A percentile compares a stretch with the other conserved stretches of the same genome.
Conservation (phyloP, 2,329 filamentous ascomycete genomes). For the Alternaria angustiovoidea region DNA sequence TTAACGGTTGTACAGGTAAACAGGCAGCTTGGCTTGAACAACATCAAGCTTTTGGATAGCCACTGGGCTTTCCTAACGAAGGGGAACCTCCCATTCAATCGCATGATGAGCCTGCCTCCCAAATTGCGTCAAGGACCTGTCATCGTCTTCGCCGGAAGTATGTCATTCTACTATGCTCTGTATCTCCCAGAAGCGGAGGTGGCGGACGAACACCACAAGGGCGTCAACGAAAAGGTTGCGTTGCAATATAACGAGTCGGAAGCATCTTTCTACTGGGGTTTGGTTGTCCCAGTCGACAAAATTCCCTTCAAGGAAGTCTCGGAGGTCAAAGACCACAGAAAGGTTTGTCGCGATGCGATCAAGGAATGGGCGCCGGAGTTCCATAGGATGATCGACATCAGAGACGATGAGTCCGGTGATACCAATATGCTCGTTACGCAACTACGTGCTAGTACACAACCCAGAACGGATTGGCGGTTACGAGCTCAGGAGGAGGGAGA, state of each 20-base stretch:
- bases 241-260: neutral
- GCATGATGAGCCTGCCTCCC: neutral
- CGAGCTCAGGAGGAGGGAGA: neutral
- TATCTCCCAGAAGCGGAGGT: neutral
- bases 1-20: neutral
- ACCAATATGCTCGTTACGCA: neutral
- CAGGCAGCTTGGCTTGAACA: neutral
- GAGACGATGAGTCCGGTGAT: neutral
- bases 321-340: neutral
- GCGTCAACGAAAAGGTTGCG: neutral
- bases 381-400: neutral
- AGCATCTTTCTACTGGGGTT: neutral
- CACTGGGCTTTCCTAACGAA: neutral
- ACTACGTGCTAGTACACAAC: neutral
- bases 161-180: neutral
- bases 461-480: neutral
- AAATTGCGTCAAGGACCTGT: neutral
- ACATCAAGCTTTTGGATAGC: neutral
- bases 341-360: neutral
- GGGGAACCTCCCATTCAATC: neutral
- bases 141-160: neutral
- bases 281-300: neutral
- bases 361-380: constrained; percentile 7
- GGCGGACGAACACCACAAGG: neutral
- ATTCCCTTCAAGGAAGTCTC: neutral